Evolutionary conservation across 2,329 filamentous ascomycete genomes (phyloP), one percentile per base, ranked within the genome.

Genomic region (Drechslerella dactyloides): DNA sequence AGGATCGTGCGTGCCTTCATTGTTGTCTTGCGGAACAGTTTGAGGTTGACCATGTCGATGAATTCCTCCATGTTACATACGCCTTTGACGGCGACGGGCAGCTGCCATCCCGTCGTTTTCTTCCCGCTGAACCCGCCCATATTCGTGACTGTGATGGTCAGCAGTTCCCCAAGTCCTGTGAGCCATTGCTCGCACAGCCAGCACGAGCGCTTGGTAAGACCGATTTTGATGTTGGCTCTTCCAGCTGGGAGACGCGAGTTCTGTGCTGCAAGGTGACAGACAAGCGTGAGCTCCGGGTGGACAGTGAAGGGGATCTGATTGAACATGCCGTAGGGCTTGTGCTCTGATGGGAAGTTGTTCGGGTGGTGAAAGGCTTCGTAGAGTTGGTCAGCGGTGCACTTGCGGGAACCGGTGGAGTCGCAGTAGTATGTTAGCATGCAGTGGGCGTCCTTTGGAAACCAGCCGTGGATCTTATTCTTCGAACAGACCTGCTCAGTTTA

Each of bases 251-350:
- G 17, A 8, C 17, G 44, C n/a, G 17, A 40, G n/a, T n/a, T 8
- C 15, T 44, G 54, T 15, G 33, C 6, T 37, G 37, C 23, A 15
- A 58, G 55, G 24, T 58, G 19, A 10, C 30, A 11, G 4, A 40
- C 37, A 6, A 58, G 24, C 8, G 42, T 30, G 15, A 57, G n/a
- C 15, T 54, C 59, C n/a, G 59, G 59, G n/a, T 55, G 59, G 35
- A 63, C 33, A 11, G 23, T 50, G 59, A 63, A 63, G 19, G 19
- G 21, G 15, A 48, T 17, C 37, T 33, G 40, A 8, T 58, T 48
- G 40, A 58, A 58, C n/a, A 24, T 40, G 24, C 55, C 55, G 24
- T 48, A 58, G 11, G 51, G 51, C 24, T 48, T 15, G 19, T 7
- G 33, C 10, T 27, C 37, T 10, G 37, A 35, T 6, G 40, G 37